Evolutionary conservation across 2,329 filamentous ascomycete genomes (phyloP).

Genomic region (Fusarium stilboides): DNA sequence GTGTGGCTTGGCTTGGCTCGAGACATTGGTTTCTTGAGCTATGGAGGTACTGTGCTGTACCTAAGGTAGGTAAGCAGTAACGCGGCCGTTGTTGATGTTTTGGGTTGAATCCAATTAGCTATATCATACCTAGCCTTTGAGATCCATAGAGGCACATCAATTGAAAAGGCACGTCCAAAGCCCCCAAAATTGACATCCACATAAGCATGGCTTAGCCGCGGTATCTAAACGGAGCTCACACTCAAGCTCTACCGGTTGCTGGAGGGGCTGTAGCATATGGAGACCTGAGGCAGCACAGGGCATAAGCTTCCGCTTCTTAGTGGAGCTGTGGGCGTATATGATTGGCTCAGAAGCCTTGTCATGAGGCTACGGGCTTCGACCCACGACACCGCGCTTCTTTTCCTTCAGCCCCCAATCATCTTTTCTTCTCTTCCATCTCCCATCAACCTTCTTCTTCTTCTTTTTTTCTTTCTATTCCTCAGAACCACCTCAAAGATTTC

Average conservation of each 20-base stretch:
- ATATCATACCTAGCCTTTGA: background rate
- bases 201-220: constrained; percentile 3
- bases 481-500: constrained; percentile 18
- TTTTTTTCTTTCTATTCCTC: constrained; percentile 35
- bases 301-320: constrained; percentile 17
- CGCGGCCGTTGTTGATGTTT: constrained; percentile 1
- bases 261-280: constrained; percentile 10
- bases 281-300: constrained; percentile 43
- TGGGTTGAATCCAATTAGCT: background rate
- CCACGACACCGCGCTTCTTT: constrained; percentile 47
- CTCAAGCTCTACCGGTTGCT: background rate
- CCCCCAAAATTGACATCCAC: constrained; percentile 26
- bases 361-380: constrained; percentile 33
- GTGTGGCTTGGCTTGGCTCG: constrained; percentile 46
- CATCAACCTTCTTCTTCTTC: constrained; percentile 38
- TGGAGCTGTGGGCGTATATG: constrained; percentile 24
- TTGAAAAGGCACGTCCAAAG: constrained; percentile 7
- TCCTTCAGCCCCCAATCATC: constrained; percentile 49
- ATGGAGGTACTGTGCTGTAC: background rate
- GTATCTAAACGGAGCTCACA: constrained; percentile 9
- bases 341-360: constrained; percentile 40
- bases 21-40: constrained; percentile 27
- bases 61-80: constrained; percentile 1
- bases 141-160: background rate
- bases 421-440: constrained; percentile 45